Evolutionary conservation across 768 basidiomycete genomes (phyloP).

Genomic region (Trametes maxima): DNA sequence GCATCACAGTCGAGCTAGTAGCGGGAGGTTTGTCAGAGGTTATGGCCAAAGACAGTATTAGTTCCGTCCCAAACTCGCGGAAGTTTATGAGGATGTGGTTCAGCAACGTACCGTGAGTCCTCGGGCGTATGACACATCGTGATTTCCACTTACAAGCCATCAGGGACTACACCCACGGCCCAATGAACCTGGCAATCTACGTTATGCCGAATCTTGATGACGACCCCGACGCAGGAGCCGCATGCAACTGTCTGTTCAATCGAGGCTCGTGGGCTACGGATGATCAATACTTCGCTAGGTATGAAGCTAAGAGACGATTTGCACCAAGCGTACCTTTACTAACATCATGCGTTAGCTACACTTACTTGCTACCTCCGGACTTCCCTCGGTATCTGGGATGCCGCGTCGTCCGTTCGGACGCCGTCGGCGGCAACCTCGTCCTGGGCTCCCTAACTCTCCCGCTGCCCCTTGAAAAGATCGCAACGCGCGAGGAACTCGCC

Average conservation of each 20-base stretch:
- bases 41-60: constrained; percentile 33
- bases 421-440: background rate
- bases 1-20: constrained; percentile 35
- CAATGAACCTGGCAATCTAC: constrained; percentile 32
- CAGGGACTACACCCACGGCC: constrained; percentile 39
- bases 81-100: constrained; percentile 39
- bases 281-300: constrained; percentile 36
- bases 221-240: constrained; percentile 25
- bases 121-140: constrained; percentile 15
- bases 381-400: constrained; percentile 34
- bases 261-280: constrained; percentile 32
- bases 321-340: background rate
- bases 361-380: constrained; percentile 32
- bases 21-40: constrained; percentile 36
- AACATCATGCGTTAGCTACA: constrained; percentile 30
- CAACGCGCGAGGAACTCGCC: constrained; percentile 33
- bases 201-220: constrained; percentile 33
- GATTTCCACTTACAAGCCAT: background rate
- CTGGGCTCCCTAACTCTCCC: background rate
- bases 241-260: constrained; percentile 36
- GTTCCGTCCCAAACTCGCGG: constrained; percentile 33
- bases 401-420: constrained; percentile 23
- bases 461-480: constrained; percentile 24
- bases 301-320: background rate
- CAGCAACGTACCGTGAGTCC: constrained; percentile 35